These are phyloP conservation scores for Polyrhizophydium stewartii DNA, from an alignment of 371 early-diverging fungal genomes.

Conservation along the genomic window DNA sequence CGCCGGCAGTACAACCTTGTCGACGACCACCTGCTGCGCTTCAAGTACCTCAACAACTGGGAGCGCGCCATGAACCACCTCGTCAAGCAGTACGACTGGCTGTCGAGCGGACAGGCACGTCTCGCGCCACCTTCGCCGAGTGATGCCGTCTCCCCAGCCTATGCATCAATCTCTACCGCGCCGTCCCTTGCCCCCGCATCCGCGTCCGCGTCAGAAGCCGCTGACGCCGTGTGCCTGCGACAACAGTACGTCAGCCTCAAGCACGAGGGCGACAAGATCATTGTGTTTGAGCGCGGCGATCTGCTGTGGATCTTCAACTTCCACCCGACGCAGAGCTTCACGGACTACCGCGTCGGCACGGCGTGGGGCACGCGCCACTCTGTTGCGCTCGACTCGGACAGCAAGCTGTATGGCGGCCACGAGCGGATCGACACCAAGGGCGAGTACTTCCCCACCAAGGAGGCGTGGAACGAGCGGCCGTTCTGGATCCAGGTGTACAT, in stretches of 20 bases:
- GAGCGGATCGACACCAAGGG: constrained; percentile 60
- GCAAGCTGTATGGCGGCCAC: constrained; percentile 72
- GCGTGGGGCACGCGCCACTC: constrained; percentile 59
- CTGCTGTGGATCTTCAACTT: constrained; percentile 92
- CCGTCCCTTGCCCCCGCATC: no score
- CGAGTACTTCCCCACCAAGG: constrained; percentile 61
- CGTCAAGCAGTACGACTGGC: constrained; percentile 69
- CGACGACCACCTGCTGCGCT: constrained; percentile 80
- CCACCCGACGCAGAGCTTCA: constrained; percentile 78
- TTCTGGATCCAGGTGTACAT: constrained; percentile 75
- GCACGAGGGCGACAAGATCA: constrained; percentile 86
- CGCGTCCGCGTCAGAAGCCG: no score
- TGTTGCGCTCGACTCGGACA: constrained; percentile 78
- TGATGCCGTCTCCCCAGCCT: not conserved
- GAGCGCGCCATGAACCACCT: constrained; percentile 78
- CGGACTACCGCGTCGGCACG: constrained; percentile 84
- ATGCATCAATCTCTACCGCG: not conserved
- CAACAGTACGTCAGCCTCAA: constrained; percentile 73
- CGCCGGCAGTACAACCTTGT: constrained; percentile 91
- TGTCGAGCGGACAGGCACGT: constrained; percentile 52
- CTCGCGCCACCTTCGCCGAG: not conserved
- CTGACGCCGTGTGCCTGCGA: no score
- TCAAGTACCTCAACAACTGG: constrained; percentile 87
- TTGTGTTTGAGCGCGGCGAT: constrained; percentile 86
- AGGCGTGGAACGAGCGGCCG: constrained; percentile 64